These are phyloP conservation scores for Lentinula novae-zelandiae DNA, from an alignment of 1,284 basidiomycete genomes.

Conservation along the genomic window DNA sequence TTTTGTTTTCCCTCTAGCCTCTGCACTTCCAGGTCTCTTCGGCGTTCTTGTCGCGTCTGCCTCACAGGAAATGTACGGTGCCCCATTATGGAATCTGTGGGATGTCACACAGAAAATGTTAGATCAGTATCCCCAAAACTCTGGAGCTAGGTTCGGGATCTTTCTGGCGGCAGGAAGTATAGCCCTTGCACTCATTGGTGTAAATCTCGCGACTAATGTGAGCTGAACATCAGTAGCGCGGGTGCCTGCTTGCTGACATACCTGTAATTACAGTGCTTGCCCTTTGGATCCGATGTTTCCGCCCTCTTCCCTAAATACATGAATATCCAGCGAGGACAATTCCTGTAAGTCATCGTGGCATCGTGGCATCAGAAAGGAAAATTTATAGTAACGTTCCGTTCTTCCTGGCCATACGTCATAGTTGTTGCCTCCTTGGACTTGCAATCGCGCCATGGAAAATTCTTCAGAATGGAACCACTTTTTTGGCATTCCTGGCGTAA, in stretches of 20 bases:
- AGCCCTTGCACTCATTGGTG: slow-evolving; percentile 21
- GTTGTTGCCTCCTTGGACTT: slow-evolving; percentile 20
- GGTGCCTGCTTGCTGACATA: neutral
- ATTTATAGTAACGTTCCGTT: neutral
- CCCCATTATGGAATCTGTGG: slow-evolving; percentile 17
- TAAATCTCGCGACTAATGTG: slow-evolving; percentile 22
- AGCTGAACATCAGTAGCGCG: slow-evolving; percentile 4
- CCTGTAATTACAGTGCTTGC: slow-evolving; percentile 13
- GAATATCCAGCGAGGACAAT: slow-evolving; percentile 22
- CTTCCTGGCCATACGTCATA: neutral
- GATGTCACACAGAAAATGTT: slow-evolving; percentile 16
- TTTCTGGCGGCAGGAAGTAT: slow-evolving; percentile 21
- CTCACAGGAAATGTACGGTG: slow-evolving; percentile 13
- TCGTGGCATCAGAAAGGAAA: neutral
- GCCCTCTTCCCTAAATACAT: slow-evolving; percentile 22
- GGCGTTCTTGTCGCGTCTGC: slow-evolving; percentile 23
- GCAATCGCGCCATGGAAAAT: slow-evolving; percentile 23
- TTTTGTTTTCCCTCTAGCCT: slow-evolving; percentile 21
- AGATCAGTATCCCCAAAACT: slow-evolving; percentile 15
- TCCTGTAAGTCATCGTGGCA: slow-evolving; percentile 7
- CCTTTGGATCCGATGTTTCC: slow-evolving; percentile 23
- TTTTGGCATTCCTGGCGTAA: slow-evolving; percentile 14
- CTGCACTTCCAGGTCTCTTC: slow-evolving; percentile 21
- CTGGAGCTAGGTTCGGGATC: slow-evolving; percentile 19
- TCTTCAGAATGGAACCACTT: slow-evolving; percentile 9